Conservation (phyloP, 2,329 filamentous ascomycete genomes). For the Trichophyton simii region DNA sequence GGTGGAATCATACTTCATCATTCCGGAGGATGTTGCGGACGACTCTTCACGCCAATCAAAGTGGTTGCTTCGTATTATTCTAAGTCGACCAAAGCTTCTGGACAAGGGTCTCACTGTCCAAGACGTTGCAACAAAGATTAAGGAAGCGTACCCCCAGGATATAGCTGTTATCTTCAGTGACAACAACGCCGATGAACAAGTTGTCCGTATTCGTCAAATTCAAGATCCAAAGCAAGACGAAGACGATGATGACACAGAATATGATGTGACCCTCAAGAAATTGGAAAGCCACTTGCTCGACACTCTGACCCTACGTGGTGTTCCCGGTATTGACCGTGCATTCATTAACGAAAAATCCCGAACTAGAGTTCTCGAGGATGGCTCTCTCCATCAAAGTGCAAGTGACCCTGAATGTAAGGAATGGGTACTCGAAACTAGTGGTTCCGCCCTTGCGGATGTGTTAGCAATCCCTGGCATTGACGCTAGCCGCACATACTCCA, state of each 20-base stretch:
- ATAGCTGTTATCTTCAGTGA: conserved; percentile 93
- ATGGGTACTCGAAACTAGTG: conserved; percentile 92
- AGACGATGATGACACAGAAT: conserved; percentile 61
- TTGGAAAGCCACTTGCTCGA: conserved; percentile 86
- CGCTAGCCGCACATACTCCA: conserved; percentile 73
- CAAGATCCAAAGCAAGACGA: conserved; percentile 58
- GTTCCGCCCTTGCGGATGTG: conserved; percentile 73
- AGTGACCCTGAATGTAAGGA: conserved; percentile 66
- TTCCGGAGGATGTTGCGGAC: conserved; percentile 67
- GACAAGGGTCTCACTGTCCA: conserved; percentile 82
- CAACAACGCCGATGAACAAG: conserved; percentile 90
- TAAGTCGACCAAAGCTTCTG: conserved; percentile 86
- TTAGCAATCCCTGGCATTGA: conserved; percentile 82
- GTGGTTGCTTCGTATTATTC: conserved; percentile 86
- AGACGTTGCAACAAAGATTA: conserved; percentile 80
- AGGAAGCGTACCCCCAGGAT: conserved; percentile 72
- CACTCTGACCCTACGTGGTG: conserved; percentile 79
- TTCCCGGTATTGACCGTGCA: conserved; percentile 74
- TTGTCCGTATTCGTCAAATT: conserved; percentile 82
- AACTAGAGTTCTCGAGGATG: conserved; percentile 55
- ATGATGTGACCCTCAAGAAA: conserved; percentile 86
- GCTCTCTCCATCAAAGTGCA: conserved; percentile 61
- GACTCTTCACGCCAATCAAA: conserved; percentile 60
- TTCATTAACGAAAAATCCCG: conserved; percentile 77
- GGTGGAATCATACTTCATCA: conserved; percentile 92